phyloP scores from a whole-genome alignment of 331 rosid species.

The Pyrus hybrid region DNA sequence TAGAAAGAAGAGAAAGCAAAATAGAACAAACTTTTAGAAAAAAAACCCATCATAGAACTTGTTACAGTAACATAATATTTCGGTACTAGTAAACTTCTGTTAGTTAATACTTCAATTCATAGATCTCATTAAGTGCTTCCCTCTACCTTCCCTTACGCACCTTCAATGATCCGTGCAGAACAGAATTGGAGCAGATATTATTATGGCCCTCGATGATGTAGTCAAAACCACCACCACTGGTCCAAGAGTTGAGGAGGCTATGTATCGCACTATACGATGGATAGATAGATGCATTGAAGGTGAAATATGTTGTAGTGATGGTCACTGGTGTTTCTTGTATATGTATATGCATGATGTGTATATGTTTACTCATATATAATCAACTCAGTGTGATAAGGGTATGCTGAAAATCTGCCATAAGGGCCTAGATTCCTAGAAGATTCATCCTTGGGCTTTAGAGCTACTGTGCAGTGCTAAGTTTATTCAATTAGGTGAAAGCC shows the following conservation, averaged over 20 bases:
- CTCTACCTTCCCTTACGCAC: slow-evolving; percentile 9
- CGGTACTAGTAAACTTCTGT: not conserved
- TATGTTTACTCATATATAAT: not conserved
- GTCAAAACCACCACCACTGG: slow-evolving; percentile 92
- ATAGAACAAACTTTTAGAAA: not conserved
- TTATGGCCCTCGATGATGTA: slow-evolving; percentile 98
- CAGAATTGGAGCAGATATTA: slow-evolving; percentile 93
- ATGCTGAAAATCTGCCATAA: too few relatives aligned
- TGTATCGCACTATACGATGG: slow-evolving; percentile 88
- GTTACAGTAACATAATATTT: too few relatives aligned
- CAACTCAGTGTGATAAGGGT: not conserved
- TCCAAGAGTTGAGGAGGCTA: slow-evolving; percentile 96
- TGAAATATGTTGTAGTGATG: slow-evolving; percentile 10
- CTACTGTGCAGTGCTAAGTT: not conserved
- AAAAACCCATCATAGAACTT: not conserved
- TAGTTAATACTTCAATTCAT: not conserved
- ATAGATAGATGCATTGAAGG: slow-evolving; percentile 92
- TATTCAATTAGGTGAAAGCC: not conserved
- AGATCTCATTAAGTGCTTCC: not conserved
- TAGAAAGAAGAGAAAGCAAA: not conserved
- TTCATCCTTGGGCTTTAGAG: not conserved
- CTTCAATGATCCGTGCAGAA: slow-evolving; percentile 45
- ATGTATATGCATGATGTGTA: not conserved
- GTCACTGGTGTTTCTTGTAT: not conserved
- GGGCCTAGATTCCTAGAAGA: not conserved